Evolutionary conservation across 306 rosid genomes (phyloP).

Genomic region (Malus domestica): ASM211411v1 NC_041791.1:5413501-5414000

Average conservation of each 20-base stretch:
- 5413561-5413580: too few relatives aligned
- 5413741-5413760: slow-evolving; percentile 18
- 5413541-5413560: background rate
- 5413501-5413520: background rate
- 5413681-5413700: slow-evolving; percentile 4
- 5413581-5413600: background rate
- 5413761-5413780: slow-evolving; percentile 28
- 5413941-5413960: slow-evolving; percentile 40
- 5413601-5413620: background rate
- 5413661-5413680: slow-evolving; percentile 4
- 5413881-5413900: slow-evolving; percentile 78
- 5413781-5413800: slow-evolving; percentile 54
- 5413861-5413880: slow-evolving; percentile 61
- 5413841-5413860: slow-evolving; percentile 49
- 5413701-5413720: background rate
- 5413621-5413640: slow-evolving; percentile 17
- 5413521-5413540: background rate
- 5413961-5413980: background rate
- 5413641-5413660: slow-evolving; percentile 7
- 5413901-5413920: slow-evolving; percentile 83
- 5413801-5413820: slow-evolving; percentile 59
- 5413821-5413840: slow-evolving; percentile 84
- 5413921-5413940: slow-evolving; percentile 56
- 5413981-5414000: background rate
- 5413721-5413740: slow-evolving; percentile 1